phyloP scores from a whole-genome alignment of 2,329 filamentous ascomycete genomes.

The Phaeoacremonium minimum region DNA sequence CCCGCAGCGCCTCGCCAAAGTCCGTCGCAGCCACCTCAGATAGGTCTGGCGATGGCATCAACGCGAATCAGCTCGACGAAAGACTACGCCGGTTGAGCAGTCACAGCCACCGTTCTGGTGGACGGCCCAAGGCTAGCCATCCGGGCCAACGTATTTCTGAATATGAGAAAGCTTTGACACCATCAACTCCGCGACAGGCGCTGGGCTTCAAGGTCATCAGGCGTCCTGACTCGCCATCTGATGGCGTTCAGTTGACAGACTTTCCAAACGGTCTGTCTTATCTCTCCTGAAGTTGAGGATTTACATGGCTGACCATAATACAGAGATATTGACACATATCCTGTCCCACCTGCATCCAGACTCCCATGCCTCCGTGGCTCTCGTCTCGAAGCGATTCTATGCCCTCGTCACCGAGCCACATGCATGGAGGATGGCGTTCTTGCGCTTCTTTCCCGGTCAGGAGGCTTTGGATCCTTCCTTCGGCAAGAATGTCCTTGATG shows the following conservation, averaged over 20 bases:
- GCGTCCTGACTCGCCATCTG: conserved; percentile 31
- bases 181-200: conserved; percentile 39
- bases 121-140: conserved; percentile 19
- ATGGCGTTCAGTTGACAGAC: conserved; percentile 41
- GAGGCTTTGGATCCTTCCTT: conserved; percentile 41
- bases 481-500: conserved; percentile 27
- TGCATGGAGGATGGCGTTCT: conserved; percentile 89
- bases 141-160: conserved; percentile 53
- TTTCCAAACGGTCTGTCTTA: conserved; percentile 75
- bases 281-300: not conserved
- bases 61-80: conserved; percentile 41
- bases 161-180: conserved; percentile 56
- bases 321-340: conserved; percentile 89
- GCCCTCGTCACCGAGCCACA: conserved; percentile 83
- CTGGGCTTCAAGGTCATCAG: conserved; percentile 54
- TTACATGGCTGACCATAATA: conserved; percentile 14
- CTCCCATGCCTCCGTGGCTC: conserved; percentile 74
- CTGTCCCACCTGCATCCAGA: conserved; percentile 85
- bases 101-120: conserved; percentile 18
- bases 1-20: conserved; percentile 29
- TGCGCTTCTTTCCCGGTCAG: conserved; percentile 81
- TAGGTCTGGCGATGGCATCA: conserved; percentile 25
- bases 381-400: conserved; percentile 87
- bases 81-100: conserved; percentile 49
- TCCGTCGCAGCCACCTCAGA: conserved; percentile 22